Conservation (phyloP, 352 stramenopile genomes). For the Saprolegnia parasitica region DNA sequence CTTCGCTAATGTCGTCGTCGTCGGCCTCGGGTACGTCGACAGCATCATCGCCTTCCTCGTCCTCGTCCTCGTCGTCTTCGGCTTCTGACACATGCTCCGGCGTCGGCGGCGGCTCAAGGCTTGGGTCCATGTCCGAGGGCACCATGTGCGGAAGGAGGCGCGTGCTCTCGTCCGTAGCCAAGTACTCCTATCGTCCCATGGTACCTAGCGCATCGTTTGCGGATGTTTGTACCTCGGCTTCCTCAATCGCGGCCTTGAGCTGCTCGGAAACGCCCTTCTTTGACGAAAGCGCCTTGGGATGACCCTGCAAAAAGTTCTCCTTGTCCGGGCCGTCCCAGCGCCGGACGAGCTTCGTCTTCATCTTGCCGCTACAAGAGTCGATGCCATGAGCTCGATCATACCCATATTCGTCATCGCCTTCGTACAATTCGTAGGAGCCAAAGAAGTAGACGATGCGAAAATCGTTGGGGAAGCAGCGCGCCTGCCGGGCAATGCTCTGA, state of each 20-base stretch:
- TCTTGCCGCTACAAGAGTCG: constrained; percentile 27
- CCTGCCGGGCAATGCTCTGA: constrained; percentile 62
- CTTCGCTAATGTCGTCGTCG: constrained; percentile 31
- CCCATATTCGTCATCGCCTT: constrained; percentile 1
- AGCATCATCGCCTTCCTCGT: constrained; percentile 29
- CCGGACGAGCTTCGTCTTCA: constrained; percentile 63
- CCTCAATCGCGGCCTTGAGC: constrained; percentile 56
- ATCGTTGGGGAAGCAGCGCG: constrained; percentile 60
- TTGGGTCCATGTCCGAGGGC: constrained; percentile 73
- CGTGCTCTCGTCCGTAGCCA: constrained; percentile 69
- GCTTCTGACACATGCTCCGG: constrained; percentile 33
- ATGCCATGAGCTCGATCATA: not conserved
- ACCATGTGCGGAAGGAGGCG: constrained; percentile 72
- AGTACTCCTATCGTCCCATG: constrained; percentile 45
- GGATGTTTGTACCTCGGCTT: constrained; percentile 41
- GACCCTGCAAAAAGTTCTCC: constrained; percentile 59
- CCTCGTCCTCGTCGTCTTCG: constrained; percentile 35
- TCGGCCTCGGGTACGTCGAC: constrained; percentile 30
- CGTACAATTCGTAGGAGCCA: constrained; percentile 75
- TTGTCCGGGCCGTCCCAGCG: constrained; percentile 73
- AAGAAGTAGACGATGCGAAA: constrained; percentile 84
- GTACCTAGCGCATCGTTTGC: not conserved
- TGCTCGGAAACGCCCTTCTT: constrained; percentile 48
- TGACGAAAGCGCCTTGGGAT: constrained; percentile 50
- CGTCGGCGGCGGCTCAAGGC: constrained; percentile 56